Conservation (phyloP, 2,329 filamentous ascomycete species). For the Podosphaera fusca region DNA sequence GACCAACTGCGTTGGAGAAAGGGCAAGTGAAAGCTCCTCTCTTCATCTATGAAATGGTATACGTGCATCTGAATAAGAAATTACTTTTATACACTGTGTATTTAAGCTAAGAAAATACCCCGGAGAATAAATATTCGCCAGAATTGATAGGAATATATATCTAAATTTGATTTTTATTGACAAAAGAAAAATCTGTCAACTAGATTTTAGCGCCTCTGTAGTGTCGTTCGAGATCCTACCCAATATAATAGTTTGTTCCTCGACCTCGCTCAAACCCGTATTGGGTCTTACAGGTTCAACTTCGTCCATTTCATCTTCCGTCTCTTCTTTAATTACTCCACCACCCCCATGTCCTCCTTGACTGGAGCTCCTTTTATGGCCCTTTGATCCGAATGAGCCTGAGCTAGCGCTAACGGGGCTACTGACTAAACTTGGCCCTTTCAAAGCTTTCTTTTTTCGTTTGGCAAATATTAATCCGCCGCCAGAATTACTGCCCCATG, state of each 20-base stretch:
- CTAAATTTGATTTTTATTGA: too few relatives aligned
- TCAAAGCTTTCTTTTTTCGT: conserved; percentile 60
- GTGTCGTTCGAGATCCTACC: too few relatives aligned
- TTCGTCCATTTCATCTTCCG: conserved; percentile 27
- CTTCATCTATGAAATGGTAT: too few relatives aligned
- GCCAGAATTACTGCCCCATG: conserved; percentile 30
- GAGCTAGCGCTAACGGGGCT: conserved; percentile 4
- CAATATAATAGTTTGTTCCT: conserved; percentile 6
- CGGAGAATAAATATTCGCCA: too few relatives aligned
- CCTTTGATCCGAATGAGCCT: conserved; percentile 13
- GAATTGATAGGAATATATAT: too few relatives aligned
- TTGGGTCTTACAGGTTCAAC: conserved; percentile 34
- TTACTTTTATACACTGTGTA: too few relatives aligned
- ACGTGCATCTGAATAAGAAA: too few relatives aligned
- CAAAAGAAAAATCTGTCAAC: too few relatives aligned
- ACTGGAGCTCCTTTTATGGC: conserved; percentile 33
- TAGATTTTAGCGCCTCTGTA: too few relatives aligned
- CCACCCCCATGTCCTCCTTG: conserved; percentile 43
- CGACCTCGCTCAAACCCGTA: conserved; percentile 11
- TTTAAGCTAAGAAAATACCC: too few relatives aligned
- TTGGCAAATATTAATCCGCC: conserved; percentile 56
- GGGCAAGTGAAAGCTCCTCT: too few relatives aligned
- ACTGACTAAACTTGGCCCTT: conserved; percentile 45
- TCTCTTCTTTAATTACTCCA: conserved; percentile 47
- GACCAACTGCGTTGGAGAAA: too few relatives aligned